These are phyloP conservation scores for Oryza glaberrima DNA, from an alignment of 176 grass and related monocot species.

Conservation along the genomic window DNA sequence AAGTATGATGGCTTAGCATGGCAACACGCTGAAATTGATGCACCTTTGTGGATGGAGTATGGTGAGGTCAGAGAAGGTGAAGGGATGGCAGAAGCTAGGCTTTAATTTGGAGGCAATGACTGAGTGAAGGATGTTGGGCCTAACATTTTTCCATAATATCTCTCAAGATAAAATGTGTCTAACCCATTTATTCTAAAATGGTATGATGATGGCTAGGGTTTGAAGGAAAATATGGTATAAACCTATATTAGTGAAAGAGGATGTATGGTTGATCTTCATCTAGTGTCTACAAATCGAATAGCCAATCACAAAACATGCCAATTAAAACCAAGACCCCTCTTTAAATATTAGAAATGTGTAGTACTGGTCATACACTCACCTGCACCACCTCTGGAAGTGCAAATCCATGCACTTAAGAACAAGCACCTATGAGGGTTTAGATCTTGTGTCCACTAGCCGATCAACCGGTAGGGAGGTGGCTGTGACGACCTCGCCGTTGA, in stretches of 20 bases:
- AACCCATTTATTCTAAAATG: neutral
- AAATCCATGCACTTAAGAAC: too few relatives aligned
- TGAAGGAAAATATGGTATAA: neutral
- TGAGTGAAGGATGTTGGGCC: neutral
- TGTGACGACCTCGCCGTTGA: neutral
- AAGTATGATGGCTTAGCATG: too few relatives aligned
- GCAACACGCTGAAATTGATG: too few relatives aligned
- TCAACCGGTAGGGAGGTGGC: too few relatives aligned
- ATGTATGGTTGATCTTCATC: neutral
- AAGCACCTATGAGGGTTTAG: too few relatives aligned
- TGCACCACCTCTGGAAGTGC: too few relatives aligned
- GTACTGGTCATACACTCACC: too few relatives aligned
- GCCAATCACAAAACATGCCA: neutral
- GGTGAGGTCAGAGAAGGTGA: too few relatives aligned
- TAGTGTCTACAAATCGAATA: neutral
- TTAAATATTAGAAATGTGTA: too few relatives aligned
- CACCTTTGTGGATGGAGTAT: too few relatives aligned
- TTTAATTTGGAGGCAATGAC: neutral
- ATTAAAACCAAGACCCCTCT: too few relatives aligned
- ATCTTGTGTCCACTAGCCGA: too few relatives aligned
- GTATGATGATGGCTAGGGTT: neutral
- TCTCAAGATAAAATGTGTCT: neutral
- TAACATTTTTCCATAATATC: neutral
- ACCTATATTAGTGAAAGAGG: neutral
- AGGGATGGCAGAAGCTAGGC: neutral